Evolutionary conservation across 495 filamentous ascomycete species (phyloP).

Genomic region (Penicillium longicatenatum): DNA sequence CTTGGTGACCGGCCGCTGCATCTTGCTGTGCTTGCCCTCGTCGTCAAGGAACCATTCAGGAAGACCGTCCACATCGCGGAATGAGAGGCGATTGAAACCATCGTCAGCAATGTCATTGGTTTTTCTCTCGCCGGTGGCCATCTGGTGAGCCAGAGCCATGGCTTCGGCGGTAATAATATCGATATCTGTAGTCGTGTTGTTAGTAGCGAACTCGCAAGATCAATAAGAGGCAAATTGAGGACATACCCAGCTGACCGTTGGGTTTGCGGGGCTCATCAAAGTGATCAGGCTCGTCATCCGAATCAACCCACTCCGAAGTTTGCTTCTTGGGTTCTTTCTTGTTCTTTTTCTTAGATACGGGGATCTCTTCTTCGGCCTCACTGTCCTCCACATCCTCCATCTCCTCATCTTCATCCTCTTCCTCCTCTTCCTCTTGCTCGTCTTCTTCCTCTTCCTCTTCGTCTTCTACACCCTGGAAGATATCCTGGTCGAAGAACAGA

Average conservation of each 20-base stretch:
- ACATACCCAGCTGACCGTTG: conserved; percentile 69
- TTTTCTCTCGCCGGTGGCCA: conserved; percentile 83
- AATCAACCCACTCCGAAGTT: conserved; percentile 59
- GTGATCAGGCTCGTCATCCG: conserved; percentile 62
- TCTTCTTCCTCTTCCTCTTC: conserved; percentile 42
- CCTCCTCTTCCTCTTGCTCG: conserved; percentile 37
- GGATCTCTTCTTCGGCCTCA: conserved; percentile 23
- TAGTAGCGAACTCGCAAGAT: conserved; percentile 23
- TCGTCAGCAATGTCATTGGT: conserved; percentile 81
- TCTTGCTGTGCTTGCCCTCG: conserved; percentile 79
- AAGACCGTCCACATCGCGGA: conserved; percentile 89
- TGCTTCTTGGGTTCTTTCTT: conserved; percentile 48
- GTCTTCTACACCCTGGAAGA: conserved; percentile 80
- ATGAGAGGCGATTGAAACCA: conserved; percentile 86
- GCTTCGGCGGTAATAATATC: conserved; percentile 98
- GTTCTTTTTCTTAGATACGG: conserved; percentile 19
- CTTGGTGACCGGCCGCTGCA: conserved; percentile 83
- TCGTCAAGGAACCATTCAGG: conserved; percentile 99
- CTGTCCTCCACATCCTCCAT: conserved; percentile 40
- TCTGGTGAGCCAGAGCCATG: conserved; percentile 94
- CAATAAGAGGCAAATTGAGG: neutral
- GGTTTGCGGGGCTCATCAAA: conserved; percentile 63
- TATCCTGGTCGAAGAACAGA: conserved; percentile 92
- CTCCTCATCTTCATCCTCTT: conserved; percentile 45
- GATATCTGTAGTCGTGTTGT: conserved; percentile 65